Evolutionary conservation across 495 filamentous ascomycete genomes (phyloP).

Genomic region (Penicillium psychrofluorescens): DNA sequence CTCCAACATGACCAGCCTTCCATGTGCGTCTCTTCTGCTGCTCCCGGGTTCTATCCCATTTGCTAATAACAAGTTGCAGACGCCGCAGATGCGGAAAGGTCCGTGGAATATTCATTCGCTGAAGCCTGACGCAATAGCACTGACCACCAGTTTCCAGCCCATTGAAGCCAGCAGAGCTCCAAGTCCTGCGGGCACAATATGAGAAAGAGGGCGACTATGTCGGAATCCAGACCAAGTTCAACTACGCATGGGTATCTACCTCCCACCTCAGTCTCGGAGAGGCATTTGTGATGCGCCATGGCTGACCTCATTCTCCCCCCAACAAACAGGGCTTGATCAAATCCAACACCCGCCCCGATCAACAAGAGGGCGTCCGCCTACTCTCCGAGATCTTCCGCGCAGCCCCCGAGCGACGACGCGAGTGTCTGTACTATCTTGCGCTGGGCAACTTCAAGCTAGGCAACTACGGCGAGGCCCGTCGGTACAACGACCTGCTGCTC

Average conservation of each 20-base stretch:
- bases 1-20: conserved; percentile 56
- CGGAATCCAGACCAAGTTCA: conserved; percentile 97
- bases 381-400: conserved; percentile 95
- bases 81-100: conserved; percentile 97
- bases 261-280: no score
- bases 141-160: conserved; percentile 44
- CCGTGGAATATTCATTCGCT: conserved; percentile 1
- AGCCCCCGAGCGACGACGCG: conserved; percentile 81
- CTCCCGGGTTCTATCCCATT: conserved; percentile 2
- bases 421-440: conserved; percentile 96
- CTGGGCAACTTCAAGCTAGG: conserved; percentile 97
- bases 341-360: conserved; percentile 71
- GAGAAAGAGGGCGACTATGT: conserved; percentile 96
- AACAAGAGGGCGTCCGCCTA: conserved; percentile 90
- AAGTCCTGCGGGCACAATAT: conserved; percentile 86
- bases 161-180: conserved; percentile 80
- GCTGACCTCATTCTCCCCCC: no score
- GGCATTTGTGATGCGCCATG: no score
- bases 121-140: conserved; percentile 7
- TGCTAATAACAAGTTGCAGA: conserved; percentile 47
- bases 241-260: conserved; percentile 84
- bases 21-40: conserved; percentile 49
- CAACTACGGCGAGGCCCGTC: conserved; percentile 88
- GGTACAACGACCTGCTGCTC: conserved; percentile 87
- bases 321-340: conserved; percentile 78